Evolutionary conservation across 441 rosid genomes (phyloP).

Genomic region (Corymbia calophylla): DNA sequence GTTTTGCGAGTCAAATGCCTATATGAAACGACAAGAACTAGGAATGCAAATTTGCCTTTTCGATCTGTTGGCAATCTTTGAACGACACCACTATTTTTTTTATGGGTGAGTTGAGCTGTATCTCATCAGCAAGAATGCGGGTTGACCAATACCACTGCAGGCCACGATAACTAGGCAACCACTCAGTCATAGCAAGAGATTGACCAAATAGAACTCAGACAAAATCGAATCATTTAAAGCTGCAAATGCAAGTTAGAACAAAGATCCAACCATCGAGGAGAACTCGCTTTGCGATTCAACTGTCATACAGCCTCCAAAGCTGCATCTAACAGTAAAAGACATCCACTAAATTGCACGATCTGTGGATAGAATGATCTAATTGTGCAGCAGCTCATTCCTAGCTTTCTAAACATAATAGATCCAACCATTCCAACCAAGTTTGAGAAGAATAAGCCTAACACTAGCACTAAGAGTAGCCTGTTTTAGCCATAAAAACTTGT

Average conservation of each 20-base stretch:
- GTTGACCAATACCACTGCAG: neutral
- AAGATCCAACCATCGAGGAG: neutral
- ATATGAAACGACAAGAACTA: neutral
- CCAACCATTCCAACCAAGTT: neutral
- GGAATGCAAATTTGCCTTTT: neutral
- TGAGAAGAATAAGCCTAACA: neutral
- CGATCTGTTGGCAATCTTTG: neutral
- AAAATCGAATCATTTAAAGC: neutral
- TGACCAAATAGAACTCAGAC: too few relatives aligned
- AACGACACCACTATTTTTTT: neutral
- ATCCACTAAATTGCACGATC: neutral
- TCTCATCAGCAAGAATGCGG: neutral
- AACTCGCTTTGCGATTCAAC: neutral
- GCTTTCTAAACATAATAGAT: neutral
- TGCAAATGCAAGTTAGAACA: neutral
- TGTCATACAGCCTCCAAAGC: neutral
- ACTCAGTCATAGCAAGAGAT: neutral
- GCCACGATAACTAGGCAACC: neutral
- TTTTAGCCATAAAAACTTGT: neutral
- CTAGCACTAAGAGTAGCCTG: neutral
- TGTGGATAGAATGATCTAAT: neutral
- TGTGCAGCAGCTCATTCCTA: neutral
- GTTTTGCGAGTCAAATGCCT: neutral
- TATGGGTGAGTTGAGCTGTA: neutral
- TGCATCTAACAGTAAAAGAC: neutral